Base-by-base conservation (phyloP, 129 eudicot genomes). In the Deinandra increscens region DNA sequence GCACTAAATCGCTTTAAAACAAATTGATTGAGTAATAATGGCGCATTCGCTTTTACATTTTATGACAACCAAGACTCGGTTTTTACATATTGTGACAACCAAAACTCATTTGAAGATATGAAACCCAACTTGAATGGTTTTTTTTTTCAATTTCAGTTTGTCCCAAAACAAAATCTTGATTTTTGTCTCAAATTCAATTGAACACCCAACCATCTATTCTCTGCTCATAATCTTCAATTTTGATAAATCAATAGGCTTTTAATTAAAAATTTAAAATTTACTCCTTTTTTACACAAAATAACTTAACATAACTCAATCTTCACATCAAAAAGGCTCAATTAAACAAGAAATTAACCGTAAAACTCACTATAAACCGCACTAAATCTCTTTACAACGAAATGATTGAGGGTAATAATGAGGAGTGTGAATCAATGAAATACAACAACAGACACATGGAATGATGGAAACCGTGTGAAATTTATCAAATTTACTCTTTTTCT, bases 391-490 rank as follows among this genome's bases (percentile, higher is more conserved):
- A 20, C 56, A 20, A 4, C 7, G 23, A 23, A 42, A 41, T 58
- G 44, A 69, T 53, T 51, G 4, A 9, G n/a, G n/a, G 38, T 37
- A 37, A 18, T 53, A 6, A 69, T 42, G 13, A 20, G 10, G 22
- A 12, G 54, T 29, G 26, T 26, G 74, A 54, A 48, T 69, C n/a
- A 19, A 43, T 7, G 65, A 12, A 70, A 53, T 38, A 14, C 15
- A 55, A 53, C 42, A 70, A 54, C 50, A 49, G 11, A 38, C 51
- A 48, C 41, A 60, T 71, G 59, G 68, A 53, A 34, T n/a, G n/a
- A n/a, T n/a, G n/a, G n/a, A n/a, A n/a, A n/a, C n/a, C n/a, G n/a
- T n/a, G n/a, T n/a, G n/a, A n/a, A n/a, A n/a, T n/a, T n/a, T n/a
- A n/a, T n/a, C n/a, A n/a, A n/a, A n/a, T n/a, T n/a, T n/a, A n/a